A percentile compares a stretch with the other conserved stretches of the same genome.
Evolutionary conservation across 106 monocot genomes (phyloP).

Genomic region (Apostasia ramifera): DNA sequence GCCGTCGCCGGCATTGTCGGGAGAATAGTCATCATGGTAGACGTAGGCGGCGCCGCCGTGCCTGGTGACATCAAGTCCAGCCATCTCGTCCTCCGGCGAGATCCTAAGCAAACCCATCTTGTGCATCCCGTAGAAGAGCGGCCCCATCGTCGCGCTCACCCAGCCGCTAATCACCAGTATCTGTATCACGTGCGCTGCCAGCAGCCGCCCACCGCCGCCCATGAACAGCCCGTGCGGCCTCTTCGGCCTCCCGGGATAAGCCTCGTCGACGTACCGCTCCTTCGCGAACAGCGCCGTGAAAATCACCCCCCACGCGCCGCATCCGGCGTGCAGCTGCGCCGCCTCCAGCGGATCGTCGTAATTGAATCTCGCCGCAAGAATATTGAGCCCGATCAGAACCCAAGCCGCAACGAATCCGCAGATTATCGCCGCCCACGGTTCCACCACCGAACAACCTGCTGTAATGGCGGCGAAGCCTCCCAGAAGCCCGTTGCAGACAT

Average conservation of each 20-base stretch:
- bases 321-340: slow-evolving; percentile 23
- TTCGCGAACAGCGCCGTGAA: slow-evolving; percentile 17
- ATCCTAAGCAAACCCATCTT: slow-evolving; percentile 16
- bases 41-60: slow-evolving; percentile 17
- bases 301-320: slow-evolving; percentile 19
- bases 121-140: slow-evolving; percentile 6
- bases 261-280: slow-evolving; percentile 14
- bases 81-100: slow-evolving; percentile 20
- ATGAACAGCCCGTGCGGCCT: slow-evolving; percentile 18
- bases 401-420: slow-evolving; percentile 21
- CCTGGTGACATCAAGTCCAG: slow-evolving; percentile 11
- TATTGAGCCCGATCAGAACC: slow-evolving; percentile 16
- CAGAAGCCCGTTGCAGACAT: slow-evolving; percentile 23
- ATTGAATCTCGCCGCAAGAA: slow-evolving; percentile 9
- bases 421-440: slow-evolving; percentile 15
- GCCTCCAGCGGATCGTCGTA: slow-evolving; percentile 27
- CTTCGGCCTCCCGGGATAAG: slow-evolving; percentile 11
- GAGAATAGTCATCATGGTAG: slow-evolving; percentile 2
- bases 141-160: slow-evolving; percentile 21
- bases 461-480: slow-evolving; percentile 23
- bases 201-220: slow-evolving; percentile 19
- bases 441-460: slow-evolving; percentile 17
- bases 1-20: neutral
- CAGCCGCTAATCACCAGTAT: slow-evolving; percentile 15
- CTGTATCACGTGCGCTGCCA: slow-evolving; percentile 12